Evolutionary conservation across 441 rosid genomes (phyloP), one percentile per base, ranked within the genome.

Genomic region (Syzygium malaccense): DNA sequence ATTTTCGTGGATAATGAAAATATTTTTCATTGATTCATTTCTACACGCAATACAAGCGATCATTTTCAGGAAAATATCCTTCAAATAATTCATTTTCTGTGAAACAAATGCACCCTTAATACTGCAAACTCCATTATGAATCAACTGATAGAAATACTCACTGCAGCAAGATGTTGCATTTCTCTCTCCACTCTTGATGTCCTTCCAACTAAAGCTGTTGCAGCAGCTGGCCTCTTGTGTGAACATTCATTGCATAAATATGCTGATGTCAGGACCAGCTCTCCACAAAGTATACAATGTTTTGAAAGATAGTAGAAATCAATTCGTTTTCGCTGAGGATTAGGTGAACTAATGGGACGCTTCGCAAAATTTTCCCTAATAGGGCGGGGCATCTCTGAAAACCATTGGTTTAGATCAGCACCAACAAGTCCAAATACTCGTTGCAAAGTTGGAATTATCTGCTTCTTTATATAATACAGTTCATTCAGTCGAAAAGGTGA

Each of bases 371-470:
- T 90, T 88, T 94, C 96, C 94, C 98, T 93, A 55, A 90, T 92
- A 79, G 96, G 95, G 28, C 99, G 98, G 17, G 99, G 98, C 98
- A 96, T 96, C 93, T 97, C 97, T 49, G 89, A 55, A 92, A 96
- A 97, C 99, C 99, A 98, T 88, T 87, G 93, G 91, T 93, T 95
- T 87, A 98, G 92, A 86, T 97, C 97, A 54, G 95, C 98, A 84
- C 98, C 98, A 88, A 98, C 91, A 66, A 97, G 96, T 90, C 99
- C 99, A 91, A 97, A 98, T 26, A 95, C 95, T 86, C 99, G 92
- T 86, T 96, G 99, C 92, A 98, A 84, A 71, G 99, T 97, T 54
- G 99, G 99, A 87, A 97, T 98, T 90, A 98, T 98, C 94, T 98
- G 99, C 92, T 97, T 98, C 89, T 90, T 95, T 91, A 98, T 93